These are phyloP conservation scores for Lentinus polychrous DNA, from an alignment of 1,284 basidiomycete genomes.

Conservation along the genomic window DNA sequence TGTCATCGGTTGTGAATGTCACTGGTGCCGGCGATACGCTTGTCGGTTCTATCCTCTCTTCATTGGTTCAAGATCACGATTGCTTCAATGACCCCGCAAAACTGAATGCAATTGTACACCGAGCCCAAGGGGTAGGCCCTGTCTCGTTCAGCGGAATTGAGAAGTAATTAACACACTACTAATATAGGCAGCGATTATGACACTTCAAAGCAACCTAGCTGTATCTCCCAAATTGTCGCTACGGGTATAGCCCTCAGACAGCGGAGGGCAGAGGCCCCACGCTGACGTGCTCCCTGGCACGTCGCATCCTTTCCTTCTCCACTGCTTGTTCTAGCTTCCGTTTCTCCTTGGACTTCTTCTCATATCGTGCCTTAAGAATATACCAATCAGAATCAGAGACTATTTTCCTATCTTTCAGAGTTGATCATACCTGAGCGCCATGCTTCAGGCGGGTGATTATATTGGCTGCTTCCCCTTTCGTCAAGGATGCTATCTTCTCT, in stretches of 20 bases:
- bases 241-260: neutral
- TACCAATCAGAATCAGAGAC: neutral
- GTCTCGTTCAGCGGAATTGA: neutral
- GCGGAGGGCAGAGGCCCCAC: slow-evolving; percentile 44
- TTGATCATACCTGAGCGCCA: slow-evolving; percentile 52
- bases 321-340: slow-evolving; percentile 28
- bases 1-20: slow-evolving; percentile 55
- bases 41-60: slow-evolving; percentile 68
- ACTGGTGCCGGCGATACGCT: slow-evolving; percentile 91
- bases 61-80: slow-evolving; percentile 36
- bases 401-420: neutral
- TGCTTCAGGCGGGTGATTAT: slow-evolving; percentile 74
- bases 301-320: slow-evolving; percentile 42
- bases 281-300: slow-evolving; percentile 46
- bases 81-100: slow-evolving; percentile 38
- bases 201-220: slow-evolving; percentile 53
- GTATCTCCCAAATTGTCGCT: slow-evolving; percentile 53
- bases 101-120: slow-evolving; percentile 37
- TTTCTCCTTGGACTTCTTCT: slow-evolving; percentile 42
- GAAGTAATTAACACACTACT: neutral
- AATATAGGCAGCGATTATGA: slow-evolving; percentile 49
- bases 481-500: slow-evolving; percentile 34
- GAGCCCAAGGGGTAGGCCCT: slow-evolving; percentile 38
- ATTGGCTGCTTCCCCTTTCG: slow-evolving; percentile 73
- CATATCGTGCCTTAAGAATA: slow-evolving; percentile 42